Base-by-base conservation (phyloP, 768 basidiomycete species). In the Fomitopsis pulvina region DNA sequence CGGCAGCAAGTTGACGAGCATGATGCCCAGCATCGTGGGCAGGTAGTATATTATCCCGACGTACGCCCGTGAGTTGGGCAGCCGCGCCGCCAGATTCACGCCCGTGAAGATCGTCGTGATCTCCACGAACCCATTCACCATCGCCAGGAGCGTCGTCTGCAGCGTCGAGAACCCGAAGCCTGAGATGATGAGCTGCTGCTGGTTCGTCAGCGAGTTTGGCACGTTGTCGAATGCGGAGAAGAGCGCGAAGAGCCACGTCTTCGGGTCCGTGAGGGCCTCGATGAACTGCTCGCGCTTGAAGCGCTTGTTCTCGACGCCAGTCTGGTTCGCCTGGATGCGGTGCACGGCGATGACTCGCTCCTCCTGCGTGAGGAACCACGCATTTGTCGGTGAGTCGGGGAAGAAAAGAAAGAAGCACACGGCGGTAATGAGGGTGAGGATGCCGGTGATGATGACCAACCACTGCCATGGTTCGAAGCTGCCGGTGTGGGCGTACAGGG, bases 231-330 rank as follows among this genome's bases (percentile, higher is more conserved):
- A 63, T 0, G 75, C 77, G 2, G 78, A 70, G 63, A 85, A 85
- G 39, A 85, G 68, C 0, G 84, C 83, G 57, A 88, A 87, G 28
- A 87, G 70, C 85, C 84, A 87, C 0, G 83, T 85, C 64, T 87
- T 88, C 0, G 81, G 78, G 57, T 88, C 86, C 0, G 61, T 52
- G 3, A 87, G 66, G 0, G 85, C 80, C 59, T 88, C 86, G 21
- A 78, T 73, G 73, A 88, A 75, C 86, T 90, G 87, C 30, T 87
- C 83, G 48, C 72, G 78, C 69, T 90, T 90, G 68, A 86, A 90
- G 46, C 74, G 74, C 58, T 90, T 91, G 60, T 87, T 89, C 66
- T 89, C 87, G 9, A 88, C 77, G 27, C 87, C 88, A 0, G 84
- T 85, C 76, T 90, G 85, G 55, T 88, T 87, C 64, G 71, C 75